Conservation (phyloP, 345 rosid species). For the Eucalyptus grandis region DNA sequence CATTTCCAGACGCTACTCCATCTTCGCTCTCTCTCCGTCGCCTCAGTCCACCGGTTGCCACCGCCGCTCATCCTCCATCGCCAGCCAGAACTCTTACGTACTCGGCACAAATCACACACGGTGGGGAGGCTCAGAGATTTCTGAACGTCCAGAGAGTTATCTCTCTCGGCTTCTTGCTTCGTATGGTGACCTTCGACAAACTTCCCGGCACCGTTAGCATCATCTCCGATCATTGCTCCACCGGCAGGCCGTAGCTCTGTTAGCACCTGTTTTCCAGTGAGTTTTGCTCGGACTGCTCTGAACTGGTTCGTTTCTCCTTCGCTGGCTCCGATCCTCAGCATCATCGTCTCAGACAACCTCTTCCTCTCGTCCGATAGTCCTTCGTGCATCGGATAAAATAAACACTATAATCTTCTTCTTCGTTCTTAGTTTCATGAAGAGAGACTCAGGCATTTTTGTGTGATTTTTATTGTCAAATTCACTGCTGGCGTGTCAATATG, state of each 20-base stretch:
- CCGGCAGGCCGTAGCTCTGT: neutral
- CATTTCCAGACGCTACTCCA: neutral
- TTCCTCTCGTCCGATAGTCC: neutral
- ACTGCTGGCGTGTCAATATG: too few species aligned
- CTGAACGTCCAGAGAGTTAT: neutral
- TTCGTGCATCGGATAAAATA: neutral
- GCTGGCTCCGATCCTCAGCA: neutral
- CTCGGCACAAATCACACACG: neutral
- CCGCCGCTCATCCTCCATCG: neutral
- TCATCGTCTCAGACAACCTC: neutral
- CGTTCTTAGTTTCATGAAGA: too few species aligned
- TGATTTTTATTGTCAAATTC: too few species aligned
- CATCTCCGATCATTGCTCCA: neutral
- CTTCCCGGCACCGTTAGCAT: neutral
- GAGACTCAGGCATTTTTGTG: too few species aligned
- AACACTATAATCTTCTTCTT: too few species aligned
- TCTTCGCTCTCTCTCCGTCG: neutral
- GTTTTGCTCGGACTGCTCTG: neutral
- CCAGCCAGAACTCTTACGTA: neutral
- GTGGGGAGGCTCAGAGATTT: neutral
- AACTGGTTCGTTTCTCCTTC: neutral
- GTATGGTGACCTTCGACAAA: neutral
- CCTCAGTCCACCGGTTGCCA: neutral
- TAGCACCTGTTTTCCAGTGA: neutral
- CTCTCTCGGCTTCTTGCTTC: neutral